phyloP scores from a whole-genome alignment of 108 stramenopile genomes.

The Pseudonitzschia multistriata region DNA sequence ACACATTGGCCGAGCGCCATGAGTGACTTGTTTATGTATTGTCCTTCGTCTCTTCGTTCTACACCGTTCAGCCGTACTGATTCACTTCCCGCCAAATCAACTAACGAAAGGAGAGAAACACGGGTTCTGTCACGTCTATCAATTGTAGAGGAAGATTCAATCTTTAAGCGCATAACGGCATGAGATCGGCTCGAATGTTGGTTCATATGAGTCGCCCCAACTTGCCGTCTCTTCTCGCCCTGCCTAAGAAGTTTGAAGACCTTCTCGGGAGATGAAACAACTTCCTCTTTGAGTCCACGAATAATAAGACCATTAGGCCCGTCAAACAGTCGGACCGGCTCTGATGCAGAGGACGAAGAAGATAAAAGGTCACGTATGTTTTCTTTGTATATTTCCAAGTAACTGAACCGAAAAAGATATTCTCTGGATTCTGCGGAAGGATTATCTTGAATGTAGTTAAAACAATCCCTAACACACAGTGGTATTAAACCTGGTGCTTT shows the following conservation, averaged over 20 bases:
- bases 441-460: constrained; percentile 48
- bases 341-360: constrained; percentile 28
- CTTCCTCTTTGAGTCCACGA: constrained; percentile 83
- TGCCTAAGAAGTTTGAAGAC: constrained; percentile 73
- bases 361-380: constrained; percentile 87
- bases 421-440: constrained; percentile 43
- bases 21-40: constrained; percentile 96
- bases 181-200: constrained; percentile 83
- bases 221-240: constrained; percentile 80
- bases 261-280: constrained; percentile 80
- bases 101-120: constrained; percentile 66
- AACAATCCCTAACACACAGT: constrained; percentile 63
- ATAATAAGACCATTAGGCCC: constrained; percentile 81
- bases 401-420: constrained; percentile 82
- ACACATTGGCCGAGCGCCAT: constrained; percentile 93
- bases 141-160: constrained; percentile 69
- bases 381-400: constrained; percentile 92
- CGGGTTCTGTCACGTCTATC: constrained; percentile 42
- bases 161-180: constrained; percentile 83
- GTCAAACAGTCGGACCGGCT: constrained; percentile 72
- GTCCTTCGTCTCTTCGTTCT: constrained; percentile 90
- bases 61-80: constrained; percentile 80
- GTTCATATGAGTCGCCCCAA: constrained; percentile 93
- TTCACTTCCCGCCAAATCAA: constrained; percentile 87
- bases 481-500: constrained; percentile 62